Evolutionary conservation across 352 stramenopile genomes (phyloP).

Genomic region (Globisporangium cylindrosporum): DNA sequence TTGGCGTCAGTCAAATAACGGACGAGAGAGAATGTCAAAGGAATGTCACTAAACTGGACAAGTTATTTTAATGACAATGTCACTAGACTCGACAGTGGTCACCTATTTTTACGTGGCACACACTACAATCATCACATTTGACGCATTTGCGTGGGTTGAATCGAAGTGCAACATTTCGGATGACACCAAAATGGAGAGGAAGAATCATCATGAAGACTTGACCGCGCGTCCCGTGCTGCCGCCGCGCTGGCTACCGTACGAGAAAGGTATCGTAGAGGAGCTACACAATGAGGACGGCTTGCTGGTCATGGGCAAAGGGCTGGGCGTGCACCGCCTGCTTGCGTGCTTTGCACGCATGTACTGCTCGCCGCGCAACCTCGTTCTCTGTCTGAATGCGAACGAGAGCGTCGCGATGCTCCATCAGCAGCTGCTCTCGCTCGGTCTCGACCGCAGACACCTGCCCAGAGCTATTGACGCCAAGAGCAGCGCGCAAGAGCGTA

Average conservation of each 20-base stretch:
- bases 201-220: not conserved
- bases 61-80: not conserved
- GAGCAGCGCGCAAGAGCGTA: conserved; percentile 66
- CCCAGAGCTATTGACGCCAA: conserved; percentile 72
- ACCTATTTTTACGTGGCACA: not conserved
- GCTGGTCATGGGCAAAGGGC: conserved; percentile 89
- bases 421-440: conserved; percentile 85
- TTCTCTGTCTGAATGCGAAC: conserved; percentile 93
- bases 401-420: conserved; percentile 79
- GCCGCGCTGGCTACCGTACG: conserved; percentile 69
- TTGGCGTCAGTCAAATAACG: not conserved
- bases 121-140: not conserved
- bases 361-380: conserved; percentile 68
- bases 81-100: not conserved
- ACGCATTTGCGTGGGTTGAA: not conserved
- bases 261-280: conserved; percentile 69
- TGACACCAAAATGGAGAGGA: not conserved
- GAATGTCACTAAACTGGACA: not conserved
- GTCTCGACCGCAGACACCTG: conserved; percentile 80
- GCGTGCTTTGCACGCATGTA: conserved; percentile 92
- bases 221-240: conserved; percentile 18
- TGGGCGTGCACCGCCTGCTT: conserved; percentile 86
- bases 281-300: conserved; percentile 87
- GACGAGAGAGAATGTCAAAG: not conserved
- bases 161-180: not conserved